phyloP scores from a whole-genome alignment of 2,329 filamentous ascomycete species.

The Botrytis tulipae region DNA sequence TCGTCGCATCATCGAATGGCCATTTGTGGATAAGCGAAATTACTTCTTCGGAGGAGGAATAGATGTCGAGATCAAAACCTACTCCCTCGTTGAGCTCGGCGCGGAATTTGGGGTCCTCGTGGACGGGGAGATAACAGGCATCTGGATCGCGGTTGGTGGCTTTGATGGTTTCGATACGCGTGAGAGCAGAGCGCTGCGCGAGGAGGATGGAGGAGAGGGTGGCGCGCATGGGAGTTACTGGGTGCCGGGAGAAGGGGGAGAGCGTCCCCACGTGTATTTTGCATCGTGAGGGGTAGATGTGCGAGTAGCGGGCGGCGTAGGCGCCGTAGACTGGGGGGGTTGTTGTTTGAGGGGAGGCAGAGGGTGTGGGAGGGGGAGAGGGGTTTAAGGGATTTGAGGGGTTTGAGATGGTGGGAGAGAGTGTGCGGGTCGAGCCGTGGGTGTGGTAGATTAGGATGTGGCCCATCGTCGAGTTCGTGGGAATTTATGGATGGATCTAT shows the following conservation, averaged over 20 bases:
- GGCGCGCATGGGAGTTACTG: neutral
- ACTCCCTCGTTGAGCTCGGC: neutral
- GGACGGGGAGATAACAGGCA: accelerated
- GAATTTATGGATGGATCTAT: neutral
- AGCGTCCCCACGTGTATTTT: neutral
- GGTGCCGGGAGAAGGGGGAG: neutral
- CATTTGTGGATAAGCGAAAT: neutral
- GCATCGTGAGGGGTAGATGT: neutral
- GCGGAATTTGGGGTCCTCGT: neutral
- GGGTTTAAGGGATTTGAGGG: neutral
- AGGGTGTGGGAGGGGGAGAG: neutral
- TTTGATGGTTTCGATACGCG: neutral
- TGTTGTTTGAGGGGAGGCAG: neutral
- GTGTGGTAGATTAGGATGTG: neutral
- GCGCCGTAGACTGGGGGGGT: neutral
- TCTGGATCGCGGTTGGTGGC: accelerated
- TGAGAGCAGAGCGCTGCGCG: neutral
- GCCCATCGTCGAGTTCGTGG: neutral
- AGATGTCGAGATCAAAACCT: neutral
- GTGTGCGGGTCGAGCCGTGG: neutral
- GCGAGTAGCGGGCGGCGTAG: neutral
- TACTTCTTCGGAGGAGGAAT: neutral
- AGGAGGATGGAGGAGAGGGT: neutral
- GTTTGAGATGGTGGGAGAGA: neutral
- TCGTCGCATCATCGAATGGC: neutral